These are phyloP conservation scores for Rhizopogon rudus DNA, from an alignment of 768 basidiomycete species.

Conservation along the genomic window DNA sequence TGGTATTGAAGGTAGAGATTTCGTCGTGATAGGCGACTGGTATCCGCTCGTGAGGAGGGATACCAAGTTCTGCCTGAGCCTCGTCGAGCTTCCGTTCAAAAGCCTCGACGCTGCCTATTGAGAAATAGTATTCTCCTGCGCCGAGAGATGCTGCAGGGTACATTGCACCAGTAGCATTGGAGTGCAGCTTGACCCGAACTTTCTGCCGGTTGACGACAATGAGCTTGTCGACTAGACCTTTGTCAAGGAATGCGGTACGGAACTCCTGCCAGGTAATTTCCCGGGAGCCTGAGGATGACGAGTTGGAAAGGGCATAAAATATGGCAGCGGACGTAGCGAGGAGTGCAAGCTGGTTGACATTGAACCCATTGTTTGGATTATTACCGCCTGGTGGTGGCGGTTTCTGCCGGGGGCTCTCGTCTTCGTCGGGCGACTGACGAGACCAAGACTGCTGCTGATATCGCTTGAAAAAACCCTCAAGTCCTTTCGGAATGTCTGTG, in stretches of 20 bases:
- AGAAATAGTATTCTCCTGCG: slow-evolving; percentile 81
- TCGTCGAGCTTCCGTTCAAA: slow-evolving; percentile 95
- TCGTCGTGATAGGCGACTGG: slow-evolving; percentile 97
- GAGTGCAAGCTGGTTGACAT: slow-evolving; percentile 51
- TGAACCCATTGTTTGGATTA: slow-evolving; percentile 48
- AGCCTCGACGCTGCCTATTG: slow-evolving; percentile 94
- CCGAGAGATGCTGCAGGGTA: slow-evolving; percentile 55
- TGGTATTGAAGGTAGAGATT: slow-evolving; percentile 74
- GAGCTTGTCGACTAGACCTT: slow-evolving; percentile 92
- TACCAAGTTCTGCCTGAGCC: slow-evolving; percentile 87
- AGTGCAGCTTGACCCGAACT: slow-evolving; percentile 90
- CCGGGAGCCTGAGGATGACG: slow-evolving; percentile 47
- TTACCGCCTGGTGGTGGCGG: slow-evolving; percentile 45
- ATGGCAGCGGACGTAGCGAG: slow-evolving; percentile 57
- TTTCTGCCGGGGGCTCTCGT: slow-evolving; percentile 32
- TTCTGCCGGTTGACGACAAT: slow-evolving; percentile 86
- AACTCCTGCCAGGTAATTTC: slow-evolving; percentile 99
- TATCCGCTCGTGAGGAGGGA: slow-evolving; percentile 88
- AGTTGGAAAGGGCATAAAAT: slow-evolving; percentile 54
- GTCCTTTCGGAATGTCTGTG: slow-evolving; percentile 53
- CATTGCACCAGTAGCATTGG: slow-evolving; percentile 79
- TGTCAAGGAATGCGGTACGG: slow-evolving; percentile 93
- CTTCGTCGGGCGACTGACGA: slow-evolving; percentile 23
- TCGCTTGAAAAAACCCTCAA: slow-evolving; percentile 79
- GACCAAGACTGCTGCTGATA: slow-evolving; percentile 37